Evolutionary conservation across 2,329 filamentous ascomycete genomes (phyloP), one percentile per base, ranked within the genome.

Genomic region (Chalaropsis ovoidea): DNA sequence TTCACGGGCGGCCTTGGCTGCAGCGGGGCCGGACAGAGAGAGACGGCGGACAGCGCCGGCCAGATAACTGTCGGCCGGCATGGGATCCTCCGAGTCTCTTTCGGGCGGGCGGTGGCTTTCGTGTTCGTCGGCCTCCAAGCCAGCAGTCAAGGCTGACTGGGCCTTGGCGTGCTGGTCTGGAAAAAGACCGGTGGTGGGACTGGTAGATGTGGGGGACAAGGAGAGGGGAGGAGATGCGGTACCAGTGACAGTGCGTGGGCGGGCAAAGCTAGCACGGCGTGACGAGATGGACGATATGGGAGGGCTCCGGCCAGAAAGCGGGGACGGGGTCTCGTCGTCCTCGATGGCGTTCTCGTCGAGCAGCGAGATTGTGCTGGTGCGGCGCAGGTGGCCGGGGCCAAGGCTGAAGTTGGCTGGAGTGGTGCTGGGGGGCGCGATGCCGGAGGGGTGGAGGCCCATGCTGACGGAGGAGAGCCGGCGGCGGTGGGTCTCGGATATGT

Each of bases 341-440:
- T 90, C 86, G 68, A 88, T 81, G 61, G 87, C 88, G 70, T 77
- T 86, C 75, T 92, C 89, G 69, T 92, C 88, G 68, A 86, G 80
- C 1, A 82, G 82, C 2, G 83, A 85, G 64, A 79, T 84, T 72
- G 88, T 90, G 74, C 88, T 91, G 66, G 81, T 82, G 67, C 85
- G 84, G 67, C 86, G 82, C 67, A 82, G 73, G 69, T 77, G 78
- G 45, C 45, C 65, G 8, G 47, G 62, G n/a, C 31, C 47, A 45
- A 64, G 49, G 19, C 24, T 64, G 52, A 54, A 64, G 39, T 49
- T 64, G 71, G 82, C 80, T 54, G 80, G 75, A 71, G 79, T 69
- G 72, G 78, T 70, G 70, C 74, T 81, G 78, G 63, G 69, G 87
- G 45, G 45, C 22, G 62, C 10, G 45, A 54, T 39, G 15, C 41